phyloP scores from a whole-genome alignment of 2,329 filamentous ascomycete genomes.

The Cladosporium sp. region DNA sequence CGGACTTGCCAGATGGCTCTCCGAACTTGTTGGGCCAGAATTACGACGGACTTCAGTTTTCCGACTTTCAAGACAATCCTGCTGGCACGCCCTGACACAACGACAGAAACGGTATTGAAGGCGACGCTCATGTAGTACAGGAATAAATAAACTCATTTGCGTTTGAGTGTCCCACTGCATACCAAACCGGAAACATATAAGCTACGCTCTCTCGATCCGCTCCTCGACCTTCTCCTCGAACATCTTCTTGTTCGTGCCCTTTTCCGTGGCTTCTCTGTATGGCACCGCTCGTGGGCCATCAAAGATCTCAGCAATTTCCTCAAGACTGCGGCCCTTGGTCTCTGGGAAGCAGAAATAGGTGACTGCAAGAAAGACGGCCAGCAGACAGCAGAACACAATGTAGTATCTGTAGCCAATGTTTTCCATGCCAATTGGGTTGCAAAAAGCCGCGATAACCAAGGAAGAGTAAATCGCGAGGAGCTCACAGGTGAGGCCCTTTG shows the following conservation, averaged over 20 bases:
- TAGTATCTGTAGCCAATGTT: slow-evolving; percentile 53
- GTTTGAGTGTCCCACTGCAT: too few relatives aligned
- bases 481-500: slow-evolving; percentile 24
- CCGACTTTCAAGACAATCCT: too few relatives aligned
- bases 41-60: neutral
- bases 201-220: slow-evolving; percentile 13
- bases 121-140: too few relatives aligned
- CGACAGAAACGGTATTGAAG: too few relatives aligned
- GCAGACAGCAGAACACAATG: slow-evolving; percentile 44
- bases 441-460: slow-evolving; percentile 28
- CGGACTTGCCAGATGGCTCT: slow-evolving; percentile 14
- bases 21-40: neutral
- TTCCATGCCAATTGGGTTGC: slow-evolving; percentile 31
- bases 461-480: slow-evolving; percentile 25
- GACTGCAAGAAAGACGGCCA: slow-evolving; percentile 17
- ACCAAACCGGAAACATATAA: too few relatives aligned
- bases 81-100: too few relatives aligned
- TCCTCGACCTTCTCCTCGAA: slow-evolving; percentile 20
- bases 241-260: slow-evolving; percentile 3
- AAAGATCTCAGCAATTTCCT: slow-evolving; percentile 22
- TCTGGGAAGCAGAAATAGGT: slow-evolving; percentile 56
- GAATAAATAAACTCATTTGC: too few relatives aligned
- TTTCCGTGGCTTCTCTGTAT: neutral
- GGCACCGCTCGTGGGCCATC: slow-evolving; percentile 10
- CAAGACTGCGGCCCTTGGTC: slow-evolving; percentile 26